Percentiles rank a stretch among this genome's conserved stretches.
phyloP scores from a whole-genome alignment of 2,329 filamentous ascomycete genomes.

The Neurospora sp. region DNA sequence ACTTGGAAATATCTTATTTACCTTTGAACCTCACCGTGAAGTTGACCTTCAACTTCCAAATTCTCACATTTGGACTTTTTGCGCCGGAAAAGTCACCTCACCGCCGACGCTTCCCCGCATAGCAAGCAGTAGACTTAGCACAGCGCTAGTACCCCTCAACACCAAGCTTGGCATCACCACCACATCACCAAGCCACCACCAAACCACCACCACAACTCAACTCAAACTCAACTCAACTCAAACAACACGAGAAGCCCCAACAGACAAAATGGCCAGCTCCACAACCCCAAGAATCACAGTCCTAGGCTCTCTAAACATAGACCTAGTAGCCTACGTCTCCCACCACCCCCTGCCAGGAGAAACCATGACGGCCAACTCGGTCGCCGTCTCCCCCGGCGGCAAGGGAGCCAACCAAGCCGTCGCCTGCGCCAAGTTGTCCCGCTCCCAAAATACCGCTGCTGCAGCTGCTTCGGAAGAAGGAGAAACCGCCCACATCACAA shows the following conservation, averaged over 20 bases:
- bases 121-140: neutral
- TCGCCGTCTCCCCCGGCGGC: conserved; percentile 74
- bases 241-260: neutral
- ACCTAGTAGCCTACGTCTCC: conserved; percentile 80
- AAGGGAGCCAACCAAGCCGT: conserved; percentile 97
- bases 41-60: neutral
- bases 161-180: neutral
- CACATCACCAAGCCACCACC: neutral
- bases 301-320: conserved; percentile 88
- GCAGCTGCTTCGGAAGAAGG: neutral
- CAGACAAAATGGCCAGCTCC: conserved; percentile 9
- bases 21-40: neutral
- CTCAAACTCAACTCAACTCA: neutral
- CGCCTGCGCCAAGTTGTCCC: conserved; percentile 73
- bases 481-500: conserved; percentile 42
- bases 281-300: conserved; percentile 53
- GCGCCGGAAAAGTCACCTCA: neutral
- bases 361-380: conserved; percentile 71
- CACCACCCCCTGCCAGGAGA: conserved; percentile 79
- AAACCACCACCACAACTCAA: neutral
- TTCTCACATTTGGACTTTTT: neutral
- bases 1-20: neutral
- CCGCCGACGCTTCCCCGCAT: neutral
- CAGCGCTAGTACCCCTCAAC: neutral
- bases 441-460: conserved; percentile 23